Conservation (phyloP, 2,329 filamentous ascomycete genomes). For the Cordyceps tenuipes region DNA sequence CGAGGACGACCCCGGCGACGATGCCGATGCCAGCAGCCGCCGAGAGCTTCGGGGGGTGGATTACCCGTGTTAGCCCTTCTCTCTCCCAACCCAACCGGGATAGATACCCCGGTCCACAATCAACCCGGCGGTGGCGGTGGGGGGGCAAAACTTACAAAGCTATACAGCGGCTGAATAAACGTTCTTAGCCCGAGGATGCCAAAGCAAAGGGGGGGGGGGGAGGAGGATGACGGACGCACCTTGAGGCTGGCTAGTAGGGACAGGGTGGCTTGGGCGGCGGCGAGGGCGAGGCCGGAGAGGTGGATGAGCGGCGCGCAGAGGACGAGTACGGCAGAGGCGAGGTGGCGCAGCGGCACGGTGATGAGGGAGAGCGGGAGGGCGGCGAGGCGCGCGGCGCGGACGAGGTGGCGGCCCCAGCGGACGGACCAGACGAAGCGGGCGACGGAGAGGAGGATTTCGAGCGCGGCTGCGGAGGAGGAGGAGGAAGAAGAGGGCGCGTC, state of each 20-base stretch:
- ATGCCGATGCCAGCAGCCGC: constrained; percentile 61
- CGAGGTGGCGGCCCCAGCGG: constrained; percentile 21
- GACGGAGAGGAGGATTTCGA: constrained; percentile 19
- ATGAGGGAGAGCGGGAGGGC: constrained; percentile 24
- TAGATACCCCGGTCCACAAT: too few relatives aligned
- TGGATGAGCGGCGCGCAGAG: constrained; percentile 31
- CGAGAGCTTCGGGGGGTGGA: constrained; percentile 40
- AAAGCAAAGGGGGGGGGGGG: neutral
- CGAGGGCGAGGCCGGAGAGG: constrained; percentile 22
- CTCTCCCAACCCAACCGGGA: too few relatives aligned
- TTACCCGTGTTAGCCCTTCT: too few relatives aligned
- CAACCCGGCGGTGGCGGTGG: neutral
- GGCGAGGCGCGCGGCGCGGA: constrained; percentile 17
- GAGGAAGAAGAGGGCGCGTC: constrained; percentile 16
- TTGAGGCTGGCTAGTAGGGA: constrained; percentile 26
- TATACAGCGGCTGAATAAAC: constrained; percentile 9
- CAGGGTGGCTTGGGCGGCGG: constrained; percentile 17
- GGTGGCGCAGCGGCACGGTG: constrained; percentile 22
- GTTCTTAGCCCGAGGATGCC: constrained; percentile 5
- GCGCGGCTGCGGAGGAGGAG: constrained; percentile 13
- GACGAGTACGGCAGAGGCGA: constrained; percentile 21
- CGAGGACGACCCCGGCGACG: constrained; percentile 50
- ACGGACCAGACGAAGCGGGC: constrained; percentile 15
- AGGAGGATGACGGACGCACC: constrained; percentile 21
- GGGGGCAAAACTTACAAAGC: constrained; percentile 11